A percentile compares a stretch with the other conserved stretches of the same genome.
phyloP scores from a whole-genome alignment of 768 basidiomycete genomes.

The Nidularia pulvinata region DNA sequence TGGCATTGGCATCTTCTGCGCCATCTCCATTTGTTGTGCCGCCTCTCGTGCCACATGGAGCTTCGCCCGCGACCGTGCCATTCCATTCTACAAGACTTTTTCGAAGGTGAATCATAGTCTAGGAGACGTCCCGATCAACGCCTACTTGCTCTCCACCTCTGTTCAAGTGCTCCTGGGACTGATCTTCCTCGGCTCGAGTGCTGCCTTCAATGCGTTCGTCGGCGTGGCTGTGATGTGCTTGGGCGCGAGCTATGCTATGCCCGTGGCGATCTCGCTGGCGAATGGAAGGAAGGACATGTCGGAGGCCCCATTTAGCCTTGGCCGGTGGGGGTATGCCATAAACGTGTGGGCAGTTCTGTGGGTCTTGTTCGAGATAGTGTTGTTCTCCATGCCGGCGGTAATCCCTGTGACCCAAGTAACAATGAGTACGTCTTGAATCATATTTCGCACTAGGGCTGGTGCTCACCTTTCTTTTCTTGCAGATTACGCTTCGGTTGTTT shows the following conservation, averaged over 20 bases:
- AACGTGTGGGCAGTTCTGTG: conserved; percentile 59
- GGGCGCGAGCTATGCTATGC: conserved; percentile 64
- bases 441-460: not conserved
- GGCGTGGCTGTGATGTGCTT: conserved; percentile 69
- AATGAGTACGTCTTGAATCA: conserved; percentile 35
- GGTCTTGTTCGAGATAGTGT: conserved; percentile 58
- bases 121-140: conserved; percentile 55
- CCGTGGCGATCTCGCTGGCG: conserved; percentile 51
- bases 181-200: conserved; percentile 59
- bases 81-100: conserved; percentile 53
- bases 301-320: conserved; percentile 52
- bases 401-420: conserved; percentile 50
- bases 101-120: conserved; percentile 37
- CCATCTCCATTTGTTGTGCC: conserved; percentile 65
- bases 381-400: conserved; percentile 70
- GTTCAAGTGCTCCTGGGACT: conserved; percentile 63
- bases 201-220: conserved; percentile 69
- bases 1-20: conserved; percentile 57
- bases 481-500: conserved; percentile 73
- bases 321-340: conserved; percentile 38
- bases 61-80: conserved; percentile 67
- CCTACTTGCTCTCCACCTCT: conserved; percentile 54
- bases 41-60: conserved; percentile 74
- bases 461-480: not conserved
- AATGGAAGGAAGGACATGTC: conserved; percentile 39